These are phyloP conservation scores for Coniosporium apollinis DNA, from an alignment of 495 filamentous ascomycete genomes.

Conservation along the genomic window DNA sequence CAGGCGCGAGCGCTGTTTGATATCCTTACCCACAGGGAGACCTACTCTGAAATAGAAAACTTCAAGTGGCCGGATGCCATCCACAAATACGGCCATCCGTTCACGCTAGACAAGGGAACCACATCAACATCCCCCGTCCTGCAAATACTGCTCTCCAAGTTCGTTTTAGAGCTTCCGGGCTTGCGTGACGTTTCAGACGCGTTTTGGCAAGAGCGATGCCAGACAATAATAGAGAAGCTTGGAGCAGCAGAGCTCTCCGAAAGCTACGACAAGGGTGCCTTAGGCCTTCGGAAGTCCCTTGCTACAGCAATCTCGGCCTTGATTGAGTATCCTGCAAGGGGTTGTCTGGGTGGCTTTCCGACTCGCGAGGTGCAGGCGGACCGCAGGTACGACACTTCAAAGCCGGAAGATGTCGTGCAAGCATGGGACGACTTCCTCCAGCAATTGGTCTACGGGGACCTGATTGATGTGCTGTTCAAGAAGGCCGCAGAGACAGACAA, in stretches of 20 bases:
- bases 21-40: constrained; percentile 47
- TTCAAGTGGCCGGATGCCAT: constrained; percentile 40
- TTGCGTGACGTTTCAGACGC: constrained; percentile 35
- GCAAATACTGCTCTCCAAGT: constrained; percentile 37
- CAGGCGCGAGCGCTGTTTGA: constrained; percentile 47
- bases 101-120: constrained; percentile 20
- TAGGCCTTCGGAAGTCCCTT: constrained; percentile 47
- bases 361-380: constrained; percentile 17
- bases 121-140: constrained; percentile 37
- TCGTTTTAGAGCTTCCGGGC: constrained; percentile 40
- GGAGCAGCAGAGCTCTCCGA: constrained; percentile 43
- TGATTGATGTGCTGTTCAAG: constrained; percentile 39
- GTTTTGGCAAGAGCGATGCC: constrained; percentile 39
- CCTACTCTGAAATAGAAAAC: constrained; percentile 42
- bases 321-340: constrained; percentile 42
- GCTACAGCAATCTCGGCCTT: constrained; percentile 44
- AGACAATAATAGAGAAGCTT: constrained; percentile 29
- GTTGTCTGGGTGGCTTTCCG: constrained; percentile 34
- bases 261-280: constrained; percentile 49
- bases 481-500: constrained; percentile 34
- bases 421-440: constrained; percentile 42
- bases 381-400: constrained; percentile 33
- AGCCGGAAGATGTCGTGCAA: constrained; percentile 32
- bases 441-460: constrained; percentile 38
- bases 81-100: constrained; percentile 41